Evolutionary conservation across 2,329 filamentous ascomycete species (phyloP).

Genomic region (Nannizziopsis arthrosporioides): DNA sequence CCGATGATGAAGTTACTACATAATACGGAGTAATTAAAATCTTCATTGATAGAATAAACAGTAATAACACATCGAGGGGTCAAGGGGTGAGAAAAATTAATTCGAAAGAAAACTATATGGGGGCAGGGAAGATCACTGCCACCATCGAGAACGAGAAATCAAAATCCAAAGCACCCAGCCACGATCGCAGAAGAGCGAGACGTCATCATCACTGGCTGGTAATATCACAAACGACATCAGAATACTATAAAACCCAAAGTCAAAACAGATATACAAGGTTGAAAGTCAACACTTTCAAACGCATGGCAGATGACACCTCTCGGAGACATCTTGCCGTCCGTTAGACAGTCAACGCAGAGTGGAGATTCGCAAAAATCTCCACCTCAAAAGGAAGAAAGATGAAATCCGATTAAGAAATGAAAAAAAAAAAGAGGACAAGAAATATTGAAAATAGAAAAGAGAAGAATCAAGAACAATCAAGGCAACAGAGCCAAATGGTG

Average conservation of each 20-base stretch:
- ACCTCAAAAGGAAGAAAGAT: conserved; percentile 17
- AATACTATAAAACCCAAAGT: not conserved
- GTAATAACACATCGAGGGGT: no score
- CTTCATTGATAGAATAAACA: no score
- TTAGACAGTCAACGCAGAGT: conserved; percentile 3
- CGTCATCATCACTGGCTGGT: no score
- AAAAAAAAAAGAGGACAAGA: conserved; percentile 19
- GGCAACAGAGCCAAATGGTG: conserved; percentile 18
- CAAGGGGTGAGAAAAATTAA: no score
- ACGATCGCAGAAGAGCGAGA: no score
- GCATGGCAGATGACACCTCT: not conserved
- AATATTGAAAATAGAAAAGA: conserved; percentile 17
- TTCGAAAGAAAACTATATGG: no score
- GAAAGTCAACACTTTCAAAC: conserved; percentile 1
- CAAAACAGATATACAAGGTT: not conserved
- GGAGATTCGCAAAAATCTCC: conserved; percentile 10
- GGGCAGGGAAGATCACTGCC: no score
- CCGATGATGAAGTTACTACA: no score
- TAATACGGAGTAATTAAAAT: no score
- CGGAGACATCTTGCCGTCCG: not conserved
- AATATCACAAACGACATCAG: not conserved
- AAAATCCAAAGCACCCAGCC: no score
- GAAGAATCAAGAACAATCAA: conserved; percentile 20
- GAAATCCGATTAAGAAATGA: conserved; percentile 17
- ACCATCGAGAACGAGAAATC: no score